These are phyloP conservation scores for Paramecium sonneborni DNA, from an alignment of 73 alveolate genomes.

Conservation along the genomic window DNA sequence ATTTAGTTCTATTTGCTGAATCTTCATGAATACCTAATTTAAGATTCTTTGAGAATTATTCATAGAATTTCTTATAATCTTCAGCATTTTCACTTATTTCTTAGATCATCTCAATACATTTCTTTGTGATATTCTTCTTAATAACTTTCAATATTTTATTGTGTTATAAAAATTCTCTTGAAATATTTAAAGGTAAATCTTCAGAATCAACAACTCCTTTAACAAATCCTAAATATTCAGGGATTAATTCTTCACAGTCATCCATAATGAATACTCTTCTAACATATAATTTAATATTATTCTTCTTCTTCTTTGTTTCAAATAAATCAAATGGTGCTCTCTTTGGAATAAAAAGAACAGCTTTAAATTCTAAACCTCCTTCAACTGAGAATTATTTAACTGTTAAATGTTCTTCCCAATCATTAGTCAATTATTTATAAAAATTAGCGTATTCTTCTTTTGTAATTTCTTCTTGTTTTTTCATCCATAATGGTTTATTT, in stretches of 20 bases:
- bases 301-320: constrained; percentile 99
- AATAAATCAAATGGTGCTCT: constrained; percentile 99
- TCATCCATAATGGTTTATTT: constrained; percentile 99
- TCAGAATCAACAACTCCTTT: constrained; percentile 99
- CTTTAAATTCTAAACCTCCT: constrained; percentile 99
- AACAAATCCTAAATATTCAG: constrained; percentile 98
- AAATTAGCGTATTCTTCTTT: constrained; percentile 98
- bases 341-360: constrained; percentile 98
- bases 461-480: constrained; percentile 96
- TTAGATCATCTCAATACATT: constrained; percentile 98
- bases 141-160: constrained; percentile 98
- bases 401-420: constrained; percentile 99
- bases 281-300: constrained; percentile 97
- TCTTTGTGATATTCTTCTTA: constrained; percentile 98
- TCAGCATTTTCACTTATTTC: constrained; percentile 98
- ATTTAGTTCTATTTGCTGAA: constrained; percentile 96
- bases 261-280: constrained; percentile 99
- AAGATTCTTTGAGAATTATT: constrained; percentile 98
- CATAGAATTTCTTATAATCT: constrained; percentile 99
- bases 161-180: constrained; percentile 99
- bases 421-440: constrained; percentile 98
- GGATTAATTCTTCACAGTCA: constrained; percentile 99
- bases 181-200: constrained; percentile 98
- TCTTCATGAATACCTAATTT: constrained; percentile 99
- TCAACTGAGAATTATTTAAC: constrained; percentile 99